These are phyloP conservation scores for Kuraishia borneana DNA, from an alignment of 805 yeast species.

Conservation along the genomic window DNA sequence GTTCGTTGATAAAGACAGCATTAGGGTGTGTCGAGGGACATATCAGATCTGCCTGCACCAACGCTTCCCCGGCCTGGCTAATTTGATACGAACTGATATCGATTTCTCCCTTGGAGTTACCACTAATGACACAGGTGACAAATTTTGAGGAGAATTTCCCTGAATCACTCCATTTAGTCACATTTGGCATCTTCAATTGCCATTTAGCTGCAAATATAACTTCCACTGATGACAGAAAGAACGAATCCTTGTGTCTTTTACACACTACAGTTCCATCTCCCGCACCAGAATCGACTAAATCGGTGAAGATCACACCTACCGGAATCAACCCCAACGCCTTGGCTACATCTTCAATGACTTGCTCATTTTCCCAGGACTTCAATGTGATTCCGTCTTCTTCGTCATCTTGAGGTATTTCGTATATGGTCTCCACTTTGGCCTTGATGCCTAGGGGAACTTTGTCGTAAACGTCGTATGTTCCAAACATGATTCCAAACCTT, in stretches of 20 bases:
- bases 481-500: slow-evolving; percentile 77
- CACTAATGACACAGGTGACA: slow-evolving; percentile 87
- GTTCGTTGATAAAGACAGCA: slow-evolving; percentile 67
- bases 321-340: slow-evolving; percentile 47
- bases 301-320: slow-evolving; percentile 84
- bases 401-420: slow-evolving; percentile 84
- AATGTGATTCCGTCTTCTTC: slow-evolving; percentile 76
- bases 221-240: slow-evolving; percentile 83
- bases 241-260: slow-evolving; percentile 86
- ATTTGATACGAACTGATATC: slow-evolving; percentile 90
- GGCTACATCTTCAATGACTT: slow-evolving; percentile 43
- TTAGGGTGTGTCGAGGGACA: slow-evolving; percentile 87
- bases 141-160: slow-evolving; percentile 78
- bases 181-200: slow-evolving; percentile 57
- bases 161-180: slow-evolving; percentile 48
- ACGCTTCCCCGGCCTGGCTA: slow-evolving; percentile 75
- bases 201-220: slow-evolving; percentile 70
- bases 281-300: slow-evolving; percentile 75
- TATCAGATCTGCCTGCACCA: slow-evolving; percentile 77
- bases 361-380: slow-evolving; percentile 42
- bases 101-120: slow-evolving; percentile 81
- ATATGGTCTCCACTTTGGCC: slow-evolving; percentile 87
- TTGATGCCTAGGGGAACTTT: slow-evolving; percentile 88
- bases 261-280: slow-evolving; percentile 86
- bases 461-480: slow-evolving; percentile 67